These are phyloP conservation scores for Globomyces pollinis-pini DNA, from an alignment of 192 early-diverging fungal genomes.

Conservation along the genomic window DNA sequence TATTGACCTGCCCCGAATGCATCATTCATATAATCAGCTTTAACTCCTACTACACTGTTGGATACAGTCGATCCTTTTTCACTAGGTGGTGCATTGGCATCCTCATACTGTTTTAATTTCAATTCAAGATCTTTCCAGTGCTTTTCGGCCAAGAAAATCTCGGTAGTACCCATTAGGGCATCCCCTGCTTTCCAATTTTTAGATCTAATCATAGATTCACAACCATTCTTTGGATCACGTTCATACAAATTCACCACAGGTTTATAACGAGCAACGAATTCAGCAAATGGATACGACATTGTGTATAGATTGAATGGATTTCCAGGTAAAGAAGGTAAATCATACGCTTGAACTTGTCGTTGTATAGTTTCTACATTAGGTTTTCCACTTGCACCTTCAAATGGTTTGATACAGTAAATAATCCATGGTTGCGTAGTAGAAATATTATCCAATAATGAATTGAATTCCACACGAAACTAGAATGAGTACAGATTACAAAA, in stretches of 20 bases:
- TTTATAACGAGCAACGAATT: slow-evolving; percentile 70
- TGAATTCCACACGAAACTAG: slow-evolving; percentile 50
- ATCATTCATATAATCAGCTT: slow-evolving; percentile 3
- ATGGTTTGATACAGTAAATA: slow-evolving; percentile 66
- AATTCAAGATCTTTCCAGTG: slow-evolving; percentile 83
- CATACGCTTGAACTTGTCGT: slow-evolving; percentile 63
- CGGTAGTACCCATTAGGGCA: slow-evolving; percentile 28
- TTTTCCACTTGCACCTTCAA: slow-evolving; percentile 30
- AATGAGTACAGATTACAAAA: no score
- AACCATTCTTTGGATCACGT: slow-evolving; percentile 17
- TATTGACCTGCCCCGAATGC: background rate
- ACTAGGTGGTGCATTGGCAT: background rate
- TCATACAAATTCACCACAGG: slow-evolving; percentile 13
- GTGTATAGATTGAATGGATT: slow-evolving; percentile 66
- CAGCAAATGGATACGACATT: slow-evolving; percentile 62
- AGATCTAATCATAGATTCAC: slow-evolving; percentile 16
- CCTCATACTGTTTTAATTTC: slow-evolving; percentile 57
- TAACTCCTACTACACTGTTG: background rate
- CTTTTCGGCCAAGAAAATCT: slow-evolving; percentile 66
- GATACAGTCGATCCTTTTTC: background rate
- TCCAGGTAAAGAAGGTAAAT: slow-evolving; percentile 58
- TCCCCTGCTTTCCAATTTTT: slow-evolving; percentile 20
- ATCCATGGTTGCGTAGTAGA: slow-evolving; percentile 75
- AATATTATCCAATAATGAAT: slow-evolving; percentile 69
- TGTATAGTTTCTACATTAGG: slow-evolving; percentile 65